Conservation (phyloP, 305 asterid genomes). For the Andrographis paniculata region DNA sequence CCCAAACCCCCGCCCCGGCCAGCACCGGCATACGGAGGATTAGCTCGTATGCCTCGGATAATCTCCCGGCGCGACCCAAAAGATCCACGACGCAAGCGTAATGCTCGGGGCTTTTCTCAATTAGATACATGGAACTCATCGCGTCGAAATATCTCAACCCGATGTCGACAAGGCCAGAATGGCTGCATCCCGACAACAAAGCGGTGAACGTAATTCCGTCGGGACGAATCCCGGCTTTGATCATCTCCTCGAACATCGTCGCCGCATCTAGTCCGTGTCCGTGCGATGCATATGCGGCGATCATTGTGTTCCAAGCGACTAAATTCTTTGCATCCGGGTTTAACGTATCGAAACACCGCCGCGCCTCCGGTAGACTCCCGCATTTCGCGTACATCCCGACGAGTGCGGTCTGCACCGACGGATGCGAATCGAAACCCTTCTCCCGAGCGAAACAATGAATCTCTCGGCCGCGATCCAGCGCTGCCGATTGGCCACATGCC, state of each 20-base stretch:
- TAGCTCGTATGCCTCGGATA: conserved; percentile 53
- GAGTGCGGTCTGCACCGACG: conserved; percentile 53
- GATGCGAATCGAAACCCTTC: conserved; percentile 43
- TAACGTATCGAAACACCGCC: conserved; percentile 40
- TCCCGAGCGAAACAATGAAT: conserved; percentile 46
- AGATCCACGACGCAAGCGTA: conserved; percentile 69
- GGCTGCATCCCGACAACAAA: conserved; percentile 60
- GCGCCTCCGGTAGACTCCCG: conserved; percentile 58
- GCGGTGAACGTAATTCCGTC: conserved; percentile 63
- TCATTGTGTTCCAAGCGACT: conserved; percentile 66
- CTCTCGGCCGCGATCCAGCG: conserved; percentile 50
- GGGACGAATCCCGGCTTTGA: conserved; percentile 42
- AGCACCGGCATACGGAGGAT: conserved; percentile 50
- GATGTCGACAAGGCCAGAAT: conserved; percentile 59
- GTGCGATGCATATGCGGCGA: conserved; percentile 63
- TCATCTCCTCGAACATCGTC: conserved; percentile 41
- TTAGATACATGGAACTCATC: conserved; percentile 33
- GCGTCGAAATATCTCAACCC: conserved; percentile 47
- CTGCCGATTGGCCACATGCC: conserved; percentile 62
- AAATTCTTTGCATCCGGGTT: conserved; percentile 28
- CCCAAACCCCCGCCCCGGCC: conserved; percentile 75
- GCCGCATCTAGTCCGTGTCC: conserved; percentile 48
- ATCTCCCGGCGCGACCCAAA: conserved; percentile 59
- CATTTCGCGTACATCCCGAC: conserved; percentile 75
- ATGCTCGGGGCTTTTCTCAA: conserved; percentile 55